Base-by-base conservation (phyloP, 768 basidiomycete species). In the Cantharellus anzutake region DNA sequence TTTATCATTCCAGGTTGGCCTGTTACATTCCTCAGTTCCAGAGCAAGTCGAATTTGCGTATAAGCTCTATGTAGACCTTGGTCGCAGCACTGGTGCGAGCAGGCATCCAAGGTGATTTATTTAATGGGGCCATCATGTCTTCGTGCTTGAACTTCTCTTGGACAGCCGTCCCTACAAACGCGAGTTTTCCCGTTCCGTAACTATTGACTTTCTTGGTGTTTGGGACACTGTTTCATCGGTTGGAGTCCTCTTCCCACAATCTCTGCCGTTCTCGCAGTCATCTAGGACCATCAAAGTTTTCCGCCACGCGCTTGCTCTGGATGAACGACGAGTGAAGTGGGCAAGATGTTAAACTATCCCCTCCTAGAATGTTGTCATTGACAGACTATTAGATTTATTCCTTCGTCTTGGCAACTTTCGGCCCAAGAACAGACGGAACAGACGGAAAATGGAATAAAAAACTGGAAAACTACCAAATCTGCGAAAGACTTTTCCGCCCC, bases 221-320 rank as follows among this genome's bases (percentile, higher is more conserved):
- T 63, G 63, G 60, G 66, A 67, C 42, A 67, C 62, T 2, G 65
- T 67, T 51, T 57, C 60, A 1, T 63, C 62, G 5, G 66, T 66
- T 56, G 66, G 66, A 3, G 60, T 63, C 3, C 3, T 65, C 7
- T 41, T 59, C 11, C 63, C 64, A 0, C 48, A 60, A 2, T 61
- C 58, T 4, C 61, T 67, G 0, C 67, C 66, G 2, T 68, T 68
- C 56, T 60, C 65, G 0, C 5, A 29, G 3, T 62, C 60, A 14
- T 56, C 63, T 3, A 62, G 53, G 1, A 61, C 52, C 29, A 63
- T 67, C 60, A 41, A 41, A 38, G 29, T 20, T 53, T 67, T 67
- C 59, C 61, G 66, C 1, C 66, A 67, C n/a, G 64, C 65, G 2
- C 20, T 65, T 41, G 51, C 61, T 62, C 41, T 61, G 16, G 60